Base-by-base conservation (phyloP, 371 early-diverging fungal genomes). In the Mortierella sp. region DNA sequence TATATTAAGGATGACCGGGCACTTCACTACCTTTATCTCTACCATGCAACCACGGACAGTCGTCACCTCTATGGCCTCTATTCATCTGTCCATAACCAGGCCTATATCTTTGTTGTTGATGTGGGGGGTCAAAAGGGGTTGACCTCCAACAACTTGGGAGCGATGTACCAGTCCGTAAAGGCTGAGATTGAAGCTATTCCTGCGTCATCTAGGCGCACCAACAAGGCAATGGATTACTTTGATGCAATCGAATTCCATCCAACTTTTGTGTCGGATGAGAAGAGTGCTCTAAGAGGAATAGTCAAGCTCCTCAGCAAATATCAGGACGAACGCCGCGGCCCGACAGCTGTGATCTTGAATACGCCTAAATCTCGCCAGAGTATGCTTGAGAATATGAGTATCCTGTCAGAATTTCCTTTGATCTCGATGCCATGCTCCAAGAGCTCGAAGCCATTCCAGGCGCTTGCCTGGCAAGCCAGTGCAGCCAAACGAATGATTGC, bases 381-480 rank as follows among this genome's bases (percentile, higher is more conserved):
- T 37, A 81, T 91, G 52, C 76, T 81, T 19, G 85, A 89, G 23
- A 83, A 86, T 21, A 81, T 91, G 16, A 83, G 85, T 2, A 68
- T 85, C 21, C 67, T 96, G 1, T 76, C 81, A 16, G 89, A 91
- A 4, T 91, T 93, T 63, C 96, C 96, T 0, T 82, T 85, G 48
- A 74, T 95, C 6, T 62, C 85, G 0, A 82, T 94, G 51, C 92
- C 94, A 2, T 85, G 87, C 85, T 57, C 79, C 57, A 79, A 75
- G 81, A 51, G 66, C 70, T 59, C 91, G 56, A 87, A 84, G 37
- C 75, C 77, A 1, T 88, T 95, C 65, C 92, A 95, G 9, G 86
- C 95, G 0, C 81, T 98, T 12, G 93, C 93, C 61, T 98, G 98
- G 98, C 93, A 96, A 66, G 85, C 86, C 37, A 87, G 88, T 15